These are phyloP conservation scores for Iris macrosiphon DNA, from an alignment of 106 monocot species.

Conservation along the genomic window DNA sequence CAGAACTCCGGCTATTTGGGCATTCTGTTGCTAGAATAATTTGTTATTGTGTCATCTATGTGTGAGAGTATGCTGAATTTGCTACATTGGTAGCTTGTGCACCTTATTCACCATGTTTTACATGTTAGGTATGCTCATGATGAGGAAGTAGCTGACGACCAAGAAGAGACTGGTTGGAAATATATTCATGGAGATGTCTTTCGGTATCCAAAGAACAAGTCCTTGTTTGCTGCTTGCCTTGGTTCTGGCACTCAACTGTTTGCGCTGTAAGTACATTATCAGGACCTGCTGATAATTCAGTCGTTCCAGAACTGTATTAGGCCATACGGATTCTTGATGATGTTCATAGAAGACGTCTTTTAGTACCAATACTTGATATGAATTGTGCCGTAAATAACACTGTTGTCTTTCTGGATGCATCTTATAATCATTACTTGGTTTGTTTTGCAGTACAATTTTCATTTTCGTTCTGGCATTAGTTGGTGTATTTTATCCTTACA, in stretches of 20 bases:
- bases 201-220: constrained; percentile 62
- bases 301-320: too few relatives aligned
- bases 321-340: too few relatives aligned
- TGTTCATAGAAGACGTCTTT: too few relatives aligned
- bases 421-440: too few relatives aligned
- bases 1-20: too few relatives aligned
- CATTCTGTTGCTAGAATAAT: not conserved
- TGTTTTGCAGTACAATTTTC: constrained; percentile 42
- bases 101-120: constrained; percentile 3
- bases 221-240: constrained; percentile 65
- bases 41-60: not conserved
- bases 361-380: too few relatives aligned
- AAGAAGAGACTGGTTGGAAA: constrained; percentile 85
- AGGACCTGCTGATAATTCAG: too few relatives aligned
- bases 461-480: constrained; percentile 63
- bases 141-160: constrained; percentile 68
- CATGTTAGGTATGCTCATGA: constrained; percentile 60
- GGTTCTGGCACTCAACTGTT: constrained; percentile 82
- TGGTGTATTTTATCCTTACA: constrained; percentile 78
- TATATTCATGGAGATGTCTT: constrained; percentile 85
- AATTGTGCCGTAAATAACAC: too few relatives aligned
- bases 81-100: not conserved
- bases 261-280: constrained; percentile 62
- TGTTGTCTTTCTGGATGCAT: too few relatives aligned
- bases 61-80: not conserved